Evolutionary conservation across 2,329 filamentous ascomycete genomes (phyloP).

Genomic region (Aspergillus fructus): DNA sequence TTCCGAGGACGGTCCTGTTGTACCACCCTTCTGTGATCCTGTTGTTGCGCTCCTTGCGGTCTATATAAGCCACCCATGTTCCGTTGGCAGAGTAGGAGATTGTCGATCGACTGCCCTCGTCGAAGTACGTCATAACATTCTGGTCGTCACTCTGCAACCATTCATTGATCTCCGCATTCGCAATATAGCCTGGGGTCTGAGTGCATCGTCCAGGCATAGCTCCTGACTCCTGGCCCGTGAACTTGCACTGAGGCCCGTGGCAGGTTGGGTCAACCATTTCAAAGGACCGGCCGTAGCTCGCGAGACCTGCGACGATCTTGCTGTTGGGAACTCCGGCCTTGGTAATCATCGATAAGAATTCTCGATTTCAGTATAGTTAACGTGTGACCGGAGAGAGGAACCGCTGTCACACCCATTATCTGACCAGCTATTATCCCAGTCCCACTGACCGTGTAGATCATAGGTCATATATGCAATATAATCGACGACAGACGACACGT

Average conservation of each 20-base stretch:
- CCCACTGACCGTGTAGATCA: conserved; percentile 28
- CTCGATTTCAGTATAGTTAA: conserved; percentile 40
- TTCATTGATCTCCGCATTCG: too few species aligned
- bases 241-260: too few species aligned
- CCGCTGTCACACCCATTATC: background rate
- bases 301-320: background rate
- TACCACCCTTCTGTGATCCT: too few species aligned
- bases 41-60: too few species aligned
- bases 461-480: conserved; percentile 44
- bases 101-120: too few species aligned
- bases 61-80: too few species aligned
- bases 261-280: background rate
- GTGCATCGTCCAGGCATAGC: too few species aligned
- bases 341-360: conserved; percentile 30
- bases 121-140: too few species aligned
- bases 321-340: background rate
- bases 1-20: background rate
- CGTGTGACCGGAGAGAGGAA: background rate
- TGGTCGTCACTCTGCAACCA: too few species aligned
- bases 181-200: too few species aligned
- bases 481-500: conserved; percentile 22
- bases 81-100: too few species aligned
- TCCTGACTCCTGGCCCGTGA: too few species aligned
- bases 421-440: background rate
- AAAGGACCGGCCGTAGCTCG: conserved; percentile 2